phyloP scores from a whole-genome alignment of 2,329 filamentous ascomycete species.

The Alternaria panax region DNA sequence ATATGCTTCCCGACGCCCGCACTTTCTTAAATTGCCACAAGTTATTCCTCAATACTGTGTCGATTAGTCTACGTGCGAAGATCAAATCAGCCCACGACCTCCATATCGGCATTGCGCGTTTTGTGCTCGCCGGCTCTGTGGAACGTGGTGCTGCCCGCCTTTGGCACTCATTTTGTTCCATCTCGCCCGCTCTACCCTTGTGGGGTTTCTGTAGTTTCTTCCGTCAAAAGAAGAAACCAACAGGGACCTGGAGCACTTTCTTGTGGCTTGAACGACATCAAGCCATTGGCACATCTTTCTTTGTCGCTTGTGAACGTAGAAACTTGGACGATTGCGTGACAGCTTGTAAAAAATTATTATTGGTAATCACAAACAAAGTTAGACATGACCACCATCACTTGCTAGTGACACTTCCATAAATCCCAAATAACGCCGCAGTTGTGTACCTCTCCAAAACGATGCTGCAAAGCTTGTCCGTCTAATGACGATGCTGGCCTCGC shows the following conservation, averaged over 20 bases:
- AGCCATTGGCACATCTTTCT: conserved; percentile 35
- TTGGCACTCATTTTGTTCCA: conserved; percentile 29
- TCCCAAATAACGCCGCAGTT: conserved; percentile 1
- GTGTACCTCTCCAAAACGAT: conserved; percentile 3
- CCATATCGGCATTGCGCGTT: conserved; percentile 41
- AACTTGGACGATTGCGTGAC: not conserved
- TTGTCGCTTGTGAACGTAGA: not conserved
- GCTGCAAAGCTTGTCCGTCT: conserved; percentile 12
- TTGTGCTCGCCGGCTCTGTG: conserved; percentile 42
- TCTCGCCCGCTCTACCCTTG: conserved; percentile 26
- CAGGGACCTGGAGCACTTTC: conserved; percentile 20
- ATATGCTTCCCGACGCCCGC: conserved; percentile 57
- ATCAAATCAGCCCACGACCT: conserved; percentile 57
- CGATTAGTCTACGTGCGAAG: conserved; percentile 97
- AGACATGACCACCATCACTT: not conserved
- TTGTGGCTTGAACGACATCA: conserved; percentile 32
- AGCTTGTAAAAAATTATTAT: not conserved
- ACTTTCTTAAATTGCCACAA: conserved; percentile 98
- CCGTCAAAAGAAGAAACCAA: not conserved
- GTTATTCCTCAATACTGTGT: conserved; percentile 74
- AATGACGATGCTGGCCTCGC: not conserved
- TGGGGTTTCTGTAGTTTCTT: not conserved
- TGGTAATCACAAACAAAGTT: not conserved
- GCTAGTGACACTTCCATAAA: not conserved
- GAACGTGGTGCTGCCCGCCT: conserved; percentile 39